Base-by-base conservation (phyloP, 192 early-diverging fungal genomes). In the Rhizophagus clarus region DNA sequence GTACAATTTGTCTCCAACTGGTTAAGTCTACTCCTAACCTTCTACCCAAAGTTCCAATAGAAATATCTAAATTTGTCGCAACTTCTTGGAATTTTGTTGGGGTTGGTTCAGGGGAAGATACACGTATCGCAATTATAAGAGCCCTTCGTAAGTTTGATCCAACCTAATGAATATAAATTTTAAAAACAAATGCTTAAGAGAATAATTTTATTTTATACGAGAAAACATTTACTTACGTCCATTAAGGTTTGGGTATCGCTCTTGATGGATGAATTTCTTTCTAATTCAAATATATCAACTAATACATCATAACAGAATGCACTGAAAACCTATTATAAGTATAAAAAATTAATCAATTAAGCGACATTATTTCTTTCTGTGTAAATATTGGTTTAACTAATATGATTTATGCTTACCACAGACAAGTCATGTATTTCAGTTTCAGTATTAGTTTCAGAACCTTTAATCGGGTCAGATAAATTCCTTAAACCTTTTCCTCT, bases 401-500 rank as follows among this genome's bases (percentile, higher is more conserved):
- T 56, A 20, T 22, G 17, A 42, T 22, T 70, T 40, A 70, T 12
- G 45, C 20, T 72, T 72, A 56, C 71, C 71, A 72, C 15, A 14
- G 47, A 72, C 20, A 72, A 28, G 6, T 12, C 10, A 47, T 72
- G 71, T 49, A 47, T 22, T 72, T 72, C 71, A 31, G 4, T 22
- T 72, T 72, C 47, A 51, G 4, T 29, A 45, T 12, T 26, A 26
- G 24, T 45, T 49, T 17, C 4, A 14, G 47, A 51, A 24, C 42
- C 71, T 51, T 49, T 51, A 26, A 49, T 5, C 2, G 11, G 11
- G 17, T 72, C 42, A 10, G 24, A 17, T 72, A 72, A 72, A 26
- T 72, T 72, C 26, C 71, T 72, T 51, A 72, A 47, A 14, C 71
- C 71, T 49, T 72, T 72, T 14, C 71, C 71, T 17, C 42, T 45